Evolutionary conservation across 2,329 filamentous ascomycete genomes (phyloP).

Genomic region (Amylocarpus encephaloides): DNA sequence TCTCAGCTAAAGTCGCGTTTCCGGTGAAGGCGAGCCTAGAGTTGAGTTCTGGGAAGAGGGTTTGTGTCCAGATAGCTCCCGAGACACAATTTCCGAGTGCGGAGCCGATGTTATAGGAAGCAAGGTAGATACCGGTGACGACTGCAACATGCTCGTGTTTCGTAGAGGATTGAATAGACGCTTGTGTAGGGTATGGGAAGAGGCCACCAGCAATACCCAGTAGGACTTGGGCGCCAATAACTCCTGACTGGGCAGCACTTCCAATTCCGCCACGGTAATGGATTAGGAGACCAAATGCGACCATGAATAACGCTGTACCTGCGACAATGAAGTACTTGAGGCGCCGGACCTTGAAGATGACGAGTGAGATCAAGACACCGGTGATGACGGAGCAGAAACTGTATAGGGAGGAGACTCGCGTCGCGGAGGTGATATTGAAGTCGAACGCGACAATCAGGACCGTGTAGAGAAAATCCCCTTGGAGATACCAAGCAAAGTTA

Average conservation of each 20-base stretch:
- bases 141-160: slow-evolving; percentile 54
- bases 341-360: slow-evolving; percentile 39
- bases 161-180: slow-evolving; percentile 44
- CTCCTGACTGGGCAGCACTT: slow-evolving; percentile 42
- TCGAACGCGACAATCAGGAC: slow-evolving; percentile 56
- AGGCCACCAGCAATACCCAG: slow-evolving; percentile 44
- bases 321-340: slow-evolving; percentile 58
- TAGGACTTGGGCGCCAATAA: slow-evolving; percentile 57
- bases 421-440: slow-evolving; percentile 49
- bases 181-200: slow-evolving; percentile 44
- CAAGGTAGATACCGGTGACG: slow-evolving; percentile 55
- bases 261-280: slow-evolving; percentile 50
- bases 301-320: slow-evolving; percentile 54
- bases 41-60: slow-evolving; percentile 34
- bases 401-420: slow-evolving; percentile 55
- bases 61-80: slow-evolving; percentile 57
- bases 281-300: slow-evolving; percentile 61
- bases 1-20: slow-evolving; percentile 36
- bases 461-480: slow-evolving; percentile 59
- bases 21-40: slow-evolving; percentile 49
- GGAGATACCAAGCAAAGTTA: slow-evolving; percentile 56
- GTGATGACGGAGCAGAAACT: slow-evolving; percentile 50
- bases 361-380: slow-evolving; percentile 53
- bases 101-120: slow-evolving; percentile 55
- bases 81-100: slow-evolving; percentile 54